Base-by-base conservation (phyloP, 2,329 filamentous ascomycete genomes). In the Aureobasidium sp. region DNA sequence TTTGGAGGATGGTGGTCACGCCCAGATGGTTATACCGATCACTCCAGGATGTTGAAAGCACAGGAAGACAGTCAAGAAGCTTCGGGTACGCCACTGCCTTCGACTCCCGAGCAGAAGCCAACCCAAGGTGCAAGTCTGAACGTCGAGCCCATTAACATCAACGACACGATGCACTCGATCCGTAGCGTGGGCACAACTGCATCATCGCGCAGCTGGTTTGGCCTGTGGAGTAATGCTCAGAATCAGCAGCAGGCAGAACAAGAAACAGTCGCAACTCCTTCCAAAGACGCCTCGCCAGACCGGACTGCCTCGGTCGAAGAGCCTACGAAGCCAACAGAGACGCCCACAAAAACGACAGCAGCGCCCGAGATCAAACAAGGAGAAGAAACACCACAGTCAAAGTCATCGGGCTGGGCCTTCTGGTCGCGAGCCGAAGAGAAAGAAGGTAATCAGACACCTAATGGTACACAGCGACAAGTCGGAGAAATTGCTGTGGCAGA, bases 351-450 rank as follows among this genome's bases (percentile, higher is more conserved):
- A 27, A 15, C 55, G 31, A 59, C 60, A n/a, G 50, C 62, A 29
- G 25, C 45, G 6, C 38, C 45, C 4, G 45, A 58, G 16, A 50
- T 66, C 27, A 60, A 59, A 5, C 54, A 27, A 50, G 40, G 31
- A 23, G 63, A 66, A 54, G 47, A 58, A 61, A 66, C 29, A 69
- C 68, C 64, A 45, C 69, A 60, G 55, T 72, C 77, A 72, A 85
- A 70, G 71, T 80, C 68, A 76, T 91, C 92, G 0, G 92, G 90
- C 0, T 95, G 93, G 93, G 92, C 91, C 0, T 95, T 95, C 70
- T 95, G 92, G 92, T 93, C 90, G 18, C 87, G 85, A 53, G 89
- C 91, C 4, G 78, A 78, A 66, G 70, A 79, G 1, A 78, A 78
- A 65, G 69, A 80, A 4, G 48, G 25, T 10, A 69, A 88, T 82